Conservation (phyloP, 805 yeast species). For the Candida broadrunensis region DNA sequence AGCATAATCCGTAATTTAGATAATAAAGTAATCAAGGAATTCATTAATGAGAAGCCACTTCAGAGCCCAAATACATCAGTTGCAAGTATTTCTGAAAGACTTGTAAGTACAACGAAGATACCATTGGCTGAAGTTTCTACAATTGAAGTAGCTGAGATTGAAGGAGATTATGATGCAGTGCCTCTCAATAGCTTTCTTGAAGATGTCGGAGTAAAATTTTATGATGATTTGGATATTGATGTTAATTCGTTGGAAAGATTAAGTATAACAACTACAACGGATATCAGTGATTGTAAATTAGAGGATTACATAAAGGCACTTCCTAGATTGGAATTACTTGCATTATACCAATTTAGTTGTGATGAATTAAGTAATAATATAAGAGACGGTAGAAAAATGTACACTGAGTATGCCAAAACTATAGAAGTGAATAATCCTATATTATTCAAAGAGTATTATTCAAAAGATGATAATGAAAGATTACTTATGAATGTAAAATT, state of each 20-base stretch:
- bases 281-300: slow-evolving; percentile 6
- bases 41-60: background rate
- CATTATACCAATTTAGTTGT: slow-evolving; percentile 52
- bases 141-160: slow-evolving; percentile 12
- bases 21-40: background rate
- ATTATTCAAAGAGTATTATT: slow-evolving; percentile 47
- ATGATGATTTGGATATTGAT: slow-evolving; percentile 43
- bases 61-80: slow-evolving; percentile 1
- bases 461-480: slow-evolving; percentile 34
- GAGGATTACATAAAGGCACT: slow-evolving; percentile 38
- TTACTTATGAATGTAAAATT: slow-evolving; percentile 46
- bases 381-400: slow-evolving; percentile 44
- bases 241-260: slow-evolving; percentile 20
- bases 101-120: slow-evolving; percentile 18
- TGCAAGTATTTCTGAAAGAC: slow-evolving; percentile 6
- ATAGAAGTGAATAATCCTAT: slow-evolving; percentile 46
- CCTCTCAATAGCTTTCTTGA: slow-evolving; percentile 35
- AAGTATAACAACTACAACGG: slow-evolving; percentile 13
- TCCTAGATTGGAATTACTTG: slow-evolving; percentile 41
- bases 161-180: slow-evolving; percentile 28
- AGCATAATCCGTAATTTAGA: background rate
- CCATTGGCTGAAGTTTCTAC: slow-evolving; percentile 23
- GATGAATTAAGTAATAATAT: slow-evolving; percentile 52
- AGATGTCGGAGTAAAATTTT: slow-evolving; percentile 41
- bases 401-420: slow-evolving; percentile 46